Conservation (phyloP, 2,329 filamentous ascomycete species). For the Penicillium frequentans region DNA sequence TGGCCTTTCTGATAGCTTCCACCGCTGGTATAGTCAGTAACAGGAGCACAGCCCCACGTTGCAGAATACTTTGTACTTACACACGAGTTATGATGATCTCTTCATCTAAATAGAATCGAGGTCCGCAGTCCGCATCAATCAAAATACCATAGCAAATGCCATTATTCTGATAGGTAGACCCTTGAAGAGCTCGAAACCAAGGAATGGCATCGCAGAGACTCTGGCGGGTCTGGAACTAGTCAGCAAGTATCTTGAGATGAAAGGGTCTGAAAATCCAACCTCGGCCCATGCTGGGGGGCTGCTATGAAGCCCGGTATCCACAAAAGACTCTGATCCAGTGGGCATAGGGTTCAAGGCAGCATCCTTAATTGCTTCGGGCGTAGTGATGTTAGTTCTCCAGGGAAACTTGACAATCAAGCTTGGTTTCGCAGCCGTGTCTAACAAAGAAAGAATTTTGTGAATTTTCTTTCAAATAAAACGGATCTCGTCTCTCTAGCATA, state of each 20-base stretch:
- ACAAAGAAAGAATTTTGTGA: too few species aligned
- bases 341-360: background rate
- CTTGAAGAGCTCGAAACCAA: slow-evolving; percentile 63
- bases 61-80: slow-evolving; percentile 42
- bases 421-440: too few species aligned
- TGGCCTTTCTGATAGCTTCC: slow-evolving; percentile 54
- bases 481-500: too few species aligned
- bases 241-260: too few species aligned
- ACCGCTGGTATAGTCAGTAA: slow-evolving; percentile 42
- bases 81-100: slow-evolving; percentile 65
- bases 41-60: background rate
- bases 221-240: slow-evolving; percentile 15
- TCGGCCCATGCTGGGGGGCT: background rate
- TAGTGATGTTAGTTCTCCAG: too few species aligned
- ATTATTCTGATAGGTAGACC: slow-evolving; percentile 38
- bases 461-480: too few species aligned
- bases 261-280: background rate
- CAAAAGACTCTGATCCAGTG: background rate
- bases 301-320: background rate
- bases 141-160: slow-evolving; percentile 58
- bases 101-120: slow-evolving; percentile 58
- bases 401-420: too few species aligned
- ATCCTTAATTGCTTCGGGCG: too few species aligned
- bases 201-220: slow-evolving; percentile 62
- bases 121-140: slow-evolving; percentile 55